Base-by-base conservation (phyloP, 768 basidiomycete genomes). In the Porpolomopsis calyptriformis region DNA sequence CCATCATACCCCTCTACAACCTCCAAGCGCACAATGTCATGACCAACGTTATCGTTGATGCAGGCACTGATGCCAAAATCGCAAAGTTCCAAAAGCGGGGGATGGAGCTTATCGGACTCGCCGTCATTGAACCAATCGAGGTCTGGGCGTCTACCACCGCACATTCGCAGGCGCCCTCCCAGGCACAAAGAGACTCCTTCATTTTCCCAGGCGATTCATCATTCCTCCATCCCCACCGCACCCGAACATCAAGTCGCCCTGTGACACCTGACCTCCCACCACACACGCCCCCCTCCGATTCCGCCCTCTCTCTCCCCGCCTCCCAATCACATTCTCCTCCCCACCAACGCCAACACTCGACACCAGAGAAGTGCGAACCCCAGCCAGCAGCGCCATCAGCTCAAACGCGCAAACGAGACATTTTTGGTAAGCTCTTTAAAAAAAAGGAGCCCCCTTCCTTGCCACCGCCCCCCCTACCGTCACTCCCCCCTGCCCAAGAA, bases 1-100 rank as follows among this genome's bases (percentile, higher is more conserved):
- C 75, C 60, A 90, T 91, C 57, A 80, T 90, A 46, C 87, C 89
- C 0, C 67, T 92, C 2, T 89, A 91, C 64, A 91, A 90, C 56
- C 73, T 93, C 18, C 82, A 85, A 49, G 87, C 87, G 0, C 89
- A 93, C 60, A 84, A 87, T 51, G 84, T 92, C 41, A 72, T 90
- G 72, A 80, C 86, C 10, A 92, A 90, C 55, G 77, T 79, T 27
- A 81, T 92, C 46, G 75, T 87, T 23, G 89, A 92, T 57, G 89
- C 89, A 0, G 89, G 89, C 33, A 91, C 88, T 0, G 88, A 90
- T 48, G 82, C 84, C 18, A 85, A 85, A 63, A 79, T 91, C 29
- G 85, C 87, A 3, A 82, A 76, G 52, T 90, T 88, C 57, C 67
- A 70, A 45, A 79, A 73, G 52, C 73, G 82, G 3, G 82, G 85